Conservation (phyloP, 768 basidiomycete species). For the Amanita pallidorosea region DNA sequence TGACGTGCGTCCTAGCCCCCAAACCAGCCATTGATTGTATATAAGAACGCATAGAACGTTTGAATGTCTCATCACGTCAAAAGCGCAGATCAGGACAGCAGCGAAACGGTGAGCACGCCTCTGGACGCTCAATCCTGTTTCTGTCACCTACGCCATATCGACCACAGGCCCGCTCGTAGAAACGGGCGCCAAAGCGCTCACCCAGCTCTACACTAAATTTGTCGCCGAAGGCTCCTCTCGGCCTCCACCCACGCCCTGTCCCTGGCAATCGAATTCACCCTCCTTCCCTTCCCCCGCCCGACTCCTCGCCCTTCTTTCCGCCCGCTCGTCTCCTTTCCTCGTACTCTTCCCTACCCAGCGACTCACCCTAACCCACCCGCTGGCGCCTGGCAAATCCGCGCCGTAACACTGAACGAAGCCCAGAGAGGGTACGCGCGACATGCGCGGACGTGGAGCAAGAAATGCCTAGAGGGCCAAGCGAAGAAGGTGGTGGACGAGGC, state of each 20-base stretch:
- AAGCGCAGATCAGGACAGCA: slow-evolving; percentile 41
- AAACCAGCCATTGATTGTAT: slow-evolving; percentile 53
- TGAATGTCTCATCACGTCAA: slow-evolving; percentile 74
- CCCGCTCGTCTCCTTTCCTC: slow-evolving; percentile 60
- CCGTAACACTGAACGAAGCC: slow-evolving; percentile 63
- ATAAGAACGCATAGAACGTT: slow-evolving; percentile 67
- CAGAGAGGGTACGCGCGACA: slow-evolving; percentile 79
- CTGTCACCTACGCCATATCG: not conserved
- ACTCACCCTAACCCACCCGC: slow-evolving; percentile 82
- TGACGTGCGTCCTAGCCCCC: slow-evolving; percentile 38
- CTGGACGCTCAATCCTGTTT: not conserved
- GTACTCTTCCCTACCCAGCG: slow-evolving; percentile 61
- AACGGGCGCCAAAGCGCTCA: slow-evolving; percentile 74
- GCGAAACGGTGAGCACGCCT: slow-evolving; percentile 34
- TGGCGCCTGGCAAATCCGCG: slow-evolving; percentile 47
- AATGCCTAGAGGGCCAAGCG: slow-evolving; percentile 63
- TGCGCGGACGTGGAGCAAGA: slow-evolving; percentile 76
- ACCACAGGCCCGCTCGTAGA: slow-evolving; percentile 63
- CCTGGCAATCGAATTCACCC: slow-evolving; percentile 40
- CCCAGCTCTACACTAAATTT: slow-evolving; percentile 75
- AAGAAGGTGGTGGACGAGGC: slow-evolving; percentile 48
- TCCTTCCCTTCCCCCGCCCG: slow-evolving; percentile 44
- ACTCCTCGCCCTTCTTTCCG: slow-evolving; percentile 40
- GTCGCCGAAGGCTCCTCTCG: slow-evolving; percentile 82
- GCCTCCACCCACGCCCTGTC: slow-evolving; percentile 46